phyloP scores from a whole-genome alignment of 805 yeast species.

The Wilhelminamyces savonicus region DNA sequence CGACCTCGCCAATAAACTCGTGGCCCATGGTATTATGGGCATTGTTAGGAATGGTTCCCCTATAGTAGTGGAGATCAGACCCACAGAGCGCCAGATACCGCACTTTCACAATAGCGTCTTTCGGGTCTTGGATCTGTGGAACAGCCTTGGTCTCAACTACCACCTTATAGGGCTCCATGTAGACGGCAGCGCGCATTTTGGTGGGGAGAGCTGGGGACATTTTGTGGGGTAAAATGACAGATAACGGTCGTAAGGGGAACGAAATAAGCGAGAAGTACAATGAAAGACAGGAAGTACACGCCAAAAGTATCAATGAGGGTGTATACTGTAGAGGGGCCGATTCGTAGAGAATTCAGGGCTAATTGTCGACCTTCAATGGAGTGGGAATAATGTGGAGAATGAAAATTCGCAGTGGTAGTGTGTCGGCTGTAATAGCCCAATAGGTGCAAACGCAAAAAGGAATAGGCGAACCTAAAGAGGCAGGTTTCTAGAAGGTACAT shows the following conservation, averaged over 20 bases:
- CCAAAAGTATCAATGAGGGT: no score
- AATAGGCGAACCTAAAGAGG: no score
- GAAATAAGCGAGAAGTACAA: background rate
- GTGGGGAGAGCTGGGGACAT: constrained; percentile 3
- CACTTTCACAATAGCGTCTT: constrained; percentile 44
- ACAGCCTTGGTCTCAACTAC: constrained; percentile 31
- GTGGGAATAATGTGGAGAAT: no score
- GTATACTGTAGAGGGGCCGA: background rate
- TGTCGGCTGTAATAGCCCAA: no score
- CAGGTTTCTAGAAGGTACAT: no score
- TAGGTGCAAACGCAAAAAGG: no score
- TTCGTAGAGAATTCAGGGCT: background rate
- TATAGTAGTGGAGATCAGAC: constrained; percentile 47
- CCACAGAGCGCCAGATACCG: constrained; percentile 48
- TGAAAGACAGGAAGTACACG: constrained; percentile 1
- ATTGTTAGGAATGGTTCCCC: no score
- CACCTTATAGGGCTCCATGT: constrained; percentile 37
- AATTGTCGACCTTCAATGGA: no score
- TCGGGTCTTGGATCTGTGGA: constrained; percentile 30
- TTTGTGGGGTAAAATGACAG: background rate
- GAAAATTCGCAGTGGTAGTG: no score
- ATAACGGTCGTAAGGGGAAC: background rate
- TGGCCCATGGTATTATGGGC: no score
- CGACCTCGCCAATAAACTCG: constrained; percentile 42
- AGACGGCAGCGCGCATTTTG: constrained; percentile 46